Conservation (phyloP, 164 flowering plant genomes). For the Aristolochia californica region DNA sequence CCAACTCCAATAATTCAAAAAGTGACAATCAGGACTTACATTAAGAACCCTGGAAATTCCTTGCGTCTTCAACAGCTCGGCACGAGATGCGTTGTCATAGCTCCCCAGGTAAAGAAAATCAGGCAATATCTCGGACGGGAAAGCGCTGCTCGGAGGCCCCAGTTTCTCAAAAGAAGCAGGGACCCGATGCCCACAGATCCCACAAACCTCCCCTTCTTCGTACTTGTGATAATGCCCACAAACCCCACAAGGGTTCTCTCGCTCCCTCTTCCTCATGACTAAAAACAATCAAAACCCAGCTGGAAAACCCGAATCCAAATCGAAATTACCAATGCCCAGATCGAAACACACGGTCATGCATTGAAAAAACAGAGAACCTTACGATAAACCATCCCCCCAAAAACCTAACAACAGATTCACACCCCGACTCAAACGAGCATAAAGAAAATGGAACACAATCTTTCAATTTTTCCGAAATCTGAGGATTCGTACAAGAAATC, state of each 20-base stretch:
- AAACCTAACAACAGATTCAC: not conserved
- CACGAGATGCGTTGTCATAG: conserved; percentile 88
- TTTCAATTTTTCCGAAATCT: too few relatives aligned
- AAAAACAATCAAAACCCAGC: not conserved
- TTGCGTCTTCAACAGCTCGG: conserved; percentile 81
- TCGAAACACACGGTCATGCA: not conserved
- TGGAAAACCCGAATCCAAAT: not conserved
- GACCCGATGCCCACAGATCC: conserved; percentile 80
- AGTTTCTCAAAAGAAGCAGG: conserved; percentile 32
- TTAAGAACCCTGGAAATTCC: conserved; percentile 84
- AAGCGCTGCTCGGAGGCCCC: conserved; percentile 49
- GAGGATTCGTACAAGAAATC: too few relatives aligned
- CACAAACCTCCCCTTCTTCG: conserved; percentile 90
- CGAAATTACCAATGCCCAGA: conserved; percentile 4
- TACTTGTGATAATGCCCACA: conserved; percentile 99
- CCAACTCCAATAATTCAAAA: not conserved
- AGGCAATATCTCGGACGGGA: conserved; percentile 79
- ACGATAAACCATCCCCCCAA: not conserved
- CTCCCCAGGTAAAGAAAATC: conserved; percentile 87
- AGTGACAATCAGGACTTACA: conserved; percentile 27
- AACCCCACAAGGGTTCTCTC: conserved; percentile 90
- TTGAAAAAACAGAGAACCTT: not conserved
- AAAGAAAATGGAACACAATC: not conserved
- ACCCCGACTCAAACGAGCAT: not conserved
- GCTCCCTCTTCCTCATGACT: conserved; percentile 86